A percentile compares a stretch with the other conserved stretches of the same genome.
These are phyloP conservation scores for Pittosporum tobira DNA, from an alignment of 129 eudicot genomes.

Conservation along the genomic window DNA sequence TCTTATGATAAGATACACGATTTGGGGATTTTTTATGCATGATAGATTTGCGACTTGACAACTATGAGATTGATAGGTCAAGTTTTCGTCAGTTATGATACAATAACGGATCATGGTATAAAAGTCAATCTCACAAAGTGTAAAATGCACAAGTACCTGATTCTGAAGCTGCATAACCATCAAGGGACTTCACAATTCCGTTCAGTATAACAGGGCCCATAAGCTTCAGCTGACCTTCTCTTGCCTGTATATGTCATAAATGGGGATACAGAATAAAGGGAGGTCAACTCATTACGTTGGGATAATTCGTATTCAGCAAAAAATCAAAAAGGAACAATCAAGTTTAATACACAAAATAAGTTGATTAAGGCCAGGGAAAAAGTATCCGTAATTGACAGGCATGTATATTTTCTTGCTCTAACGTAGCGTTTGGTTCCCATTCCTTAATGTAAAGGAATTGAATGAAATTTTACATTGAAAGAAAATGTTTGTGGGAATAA, in stretches of 20 bases:
- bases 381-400: not conserved
- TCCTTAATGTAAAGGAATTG: too few species aligned
- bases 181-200: constrained; percentile 84
- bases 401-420: not conserved
- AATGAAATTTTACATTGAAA: too few species aligned
- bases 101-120: not conserved
- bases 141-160: constrained; percentile 47
- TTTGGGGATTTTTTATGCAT: too few species aligned
- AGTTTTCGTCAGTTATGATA: not conserved
- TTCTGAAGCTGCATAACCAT: constrained; percentile 51
- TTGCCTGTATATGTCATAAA: constrained; percentile 46
- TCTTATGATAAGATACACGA: too few species aligned
- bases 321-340: not conserved
- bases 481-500: too few species aligned
- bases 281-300: not conserved
- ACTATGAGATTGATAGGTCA: too few species aligned
- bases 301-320: not conserved
- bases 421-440: too few species aligned
- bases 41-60: too few species aligned
- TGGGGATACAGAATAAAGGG: constrained; percentile 4
- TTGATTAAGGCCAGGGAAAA: not conserved
- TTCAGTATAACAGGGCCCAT: constrained; percentile 90
- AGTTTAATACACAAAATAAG: not conserved
- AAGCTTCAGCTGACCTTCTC: constrained; percentile 76
- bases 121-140: not conserved